Percentiles rank a stretch among this genome's conserved stretches.
Evolutionary conservation across 257 asterid species (phyloP).

Genomic region (Lavandula angustifolia): DNA sequence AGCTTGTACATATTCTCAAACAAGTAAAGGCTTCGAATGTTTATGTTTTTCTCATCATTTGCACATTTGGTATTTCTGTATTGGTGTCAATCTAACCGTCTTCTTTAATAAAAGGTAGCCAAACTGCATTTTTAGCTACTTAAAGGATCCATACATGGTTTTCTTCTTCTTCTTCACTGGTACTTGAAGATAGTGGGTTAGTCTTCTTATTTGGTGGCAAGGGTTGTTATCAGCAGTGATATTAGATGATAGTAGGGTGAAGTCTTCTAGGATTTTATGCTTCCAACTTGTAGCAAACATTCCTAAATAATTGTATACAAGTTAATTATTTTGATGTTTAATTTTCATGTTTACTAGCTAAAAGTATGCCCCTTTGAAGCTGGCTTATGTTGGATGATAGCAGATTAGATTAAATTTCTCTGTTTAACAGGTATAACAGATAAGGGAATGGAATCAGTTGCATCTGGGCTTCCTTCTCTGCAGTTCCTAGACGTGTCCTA

Average conservation of each 20-base stretch:
- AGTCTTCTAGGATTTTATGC: background rate
- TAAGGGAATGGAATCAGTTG: conserved; percentile 66
- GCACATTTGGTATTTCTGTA: background rate
- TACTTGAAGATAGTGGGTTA: no score
- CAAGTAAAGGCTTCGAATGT: background rate
- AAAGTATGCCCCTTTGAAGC: conserved; percentile 7
- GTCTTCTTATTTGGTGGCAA: background rate
- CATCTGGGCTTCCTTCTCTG: conserved; percentile 59
- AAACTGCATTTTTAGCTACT: conserved; percentile 4
- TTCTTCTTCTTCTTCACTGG: background rate
- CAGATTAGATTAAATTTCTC: conserved; percentile 21
- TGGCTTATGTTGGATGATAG: conserved; percentile 20
- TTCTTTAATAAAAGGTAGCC: background rate
- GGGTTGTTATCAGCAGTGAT: background rate
- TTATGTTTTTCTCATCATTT: background rate
- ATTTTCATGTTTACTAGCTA: conserved; percentile 14
- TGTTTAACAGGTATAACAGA: conserved; percentile 75
- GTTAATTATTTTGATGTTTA: conserved; percentile 8
- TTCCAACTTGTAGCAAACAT: background rate
- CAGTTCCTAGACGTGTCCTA: conserved; percentile 79
- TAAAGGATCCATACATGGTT: background rate
- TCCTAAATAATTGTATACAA: conserved; percentile 1
- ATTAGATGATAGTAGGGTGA: background rate
- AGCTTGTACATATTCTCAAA: conserved; percentile 8
- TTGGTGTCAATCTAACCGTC: background rate